phyloP scores from a whole-genome alignment of 1,284 basidiomycete species.

The Papiliotrema terrestris region DNA sequence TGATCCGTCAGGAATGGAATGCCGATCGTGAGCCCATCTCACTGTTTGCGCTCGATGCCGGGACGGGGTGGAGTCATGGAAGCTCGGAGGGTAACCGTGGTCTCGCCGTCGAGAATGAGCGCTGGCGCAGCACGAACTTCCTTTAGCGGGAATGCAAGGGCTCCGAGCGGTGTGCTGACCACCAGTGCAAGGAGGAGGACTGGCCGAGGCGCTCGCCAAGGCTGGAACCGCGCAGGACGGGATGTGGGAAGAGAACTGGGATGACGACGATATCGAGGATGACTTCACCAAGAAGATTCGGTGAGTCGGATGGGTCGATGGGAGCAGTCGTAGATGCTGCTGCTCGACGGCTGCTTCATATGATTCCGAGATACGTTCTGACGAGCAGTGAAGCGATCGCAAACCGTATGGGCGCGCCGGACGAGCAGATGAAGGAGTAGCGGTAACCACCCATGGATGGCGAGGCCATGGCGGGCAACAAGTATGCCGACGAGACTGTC shows the following conservation, averaged over 20 bases:
- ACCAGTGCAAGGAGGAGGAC: slow-evolving; percentile 28
- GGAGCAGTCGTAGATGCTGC: too few species aligned
- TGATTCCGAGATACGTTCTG: too few species aligned
- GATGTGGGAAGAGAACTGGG: slow-evolving; percentile 99
- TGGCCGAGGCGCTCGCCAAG: slow-evolving; percentile 38
- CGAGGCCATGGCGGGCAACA: neutral
- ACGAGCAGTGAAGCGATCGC: slow-evolving; percentile 23
- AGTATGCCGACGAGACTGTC: neutral
- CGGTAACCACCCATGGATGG: neutral
- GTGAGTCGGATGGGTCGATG: slow-evolving; percentile 54
- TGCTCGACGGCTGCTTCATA: too few species aligned
- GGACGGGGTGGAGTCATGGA: too few species aligned
- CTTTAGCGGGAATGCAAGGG: too few species aligned
- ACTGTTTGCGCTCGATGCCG: too few species aligned
- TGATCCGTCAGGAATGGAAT: too few species aligned
- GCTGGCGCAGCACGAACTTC: too few species aligned
- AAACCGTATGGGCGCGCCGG: slow-evolving; percentile 31
- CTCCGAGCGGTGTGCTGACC: slow-evolving; percentile 5
- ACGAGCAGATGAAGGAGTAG: slow-evolving; percentile 46
- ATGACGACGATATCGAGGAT: slow-evolving; percentile 97
- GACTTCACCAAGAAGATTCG: slow-evolving; percentile 93
- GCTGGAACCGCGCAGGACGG: slow-evolving; percentile 48
- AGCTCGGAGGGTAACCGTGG: too few species aligned
- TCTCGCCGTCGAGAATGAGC: too few species aligned
- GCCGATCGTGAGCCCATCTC: too few species aligned